Conservation (phyloP, 345 rosid genomes). For the Eucalyptus erythrocorys region DNA sequence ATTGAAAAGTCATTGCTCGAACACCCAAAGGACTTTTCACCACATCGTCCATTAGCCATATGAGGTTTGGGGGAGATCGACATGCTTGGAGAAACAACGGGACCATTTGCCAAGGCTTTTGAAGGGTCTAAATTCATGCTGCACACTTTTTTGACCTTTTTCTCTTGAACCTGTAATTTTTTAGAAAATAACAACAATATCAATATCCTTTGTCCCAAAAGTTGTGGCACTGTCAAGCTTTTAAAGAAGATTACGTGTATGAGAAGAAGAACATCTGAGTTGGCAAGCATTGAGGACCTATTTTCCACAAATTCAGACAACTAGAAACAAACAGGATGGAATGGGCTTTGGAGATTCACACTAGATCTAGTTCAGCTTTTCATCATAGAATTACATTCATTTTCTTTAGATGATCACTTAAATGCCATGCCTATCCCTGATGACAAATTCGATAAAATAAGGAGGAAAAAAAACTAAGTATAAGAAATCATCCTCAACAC, state of each 20-base stretch:
- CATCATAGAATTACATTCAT: not conserved
- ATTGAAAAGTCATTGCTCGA: constrained; percentile 36
- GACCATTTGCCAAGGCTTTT: constrained; percentile 31
- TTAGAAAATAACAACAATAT: not conserved
- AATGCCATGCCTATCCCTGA: not conserved
- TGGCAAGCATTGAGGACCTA: not conserved
- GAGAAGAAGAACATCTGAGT: not conserved
- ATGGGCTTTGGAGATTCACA: not conserved
- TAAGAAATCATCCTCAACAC: not conserved
- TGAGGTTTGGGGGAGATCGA: constrained; percentile 16
- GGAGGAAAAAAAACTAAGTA: not conserved
- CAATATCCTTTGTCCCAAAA: not conserved
- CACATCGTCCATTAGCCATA: constrained; percentile 48
- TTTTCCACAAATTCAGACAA: not conserved
- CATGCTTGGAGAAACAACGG: constrained; percentile 27
- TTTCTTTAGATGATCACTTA: not conserved
- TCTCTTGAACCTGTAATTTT: constrained; percentile 72
- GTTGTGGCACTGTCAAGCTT: not conserved
- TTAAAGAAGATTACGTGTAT: not conserved
- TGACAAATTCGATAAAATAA: not conserved
- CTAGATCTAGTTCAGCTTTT: not conserved
- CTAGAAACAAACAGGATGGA: not conserved
- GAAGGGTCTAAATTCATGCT: constrained; percentile 66
- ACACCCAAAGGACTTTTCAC: constrained; percentile 13
- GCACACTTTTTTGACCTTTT: constrained; percentile 78